Conservation (phyloP, 1,284 basidiomycete genomes). For the Athelia psychrophila region DNA sequence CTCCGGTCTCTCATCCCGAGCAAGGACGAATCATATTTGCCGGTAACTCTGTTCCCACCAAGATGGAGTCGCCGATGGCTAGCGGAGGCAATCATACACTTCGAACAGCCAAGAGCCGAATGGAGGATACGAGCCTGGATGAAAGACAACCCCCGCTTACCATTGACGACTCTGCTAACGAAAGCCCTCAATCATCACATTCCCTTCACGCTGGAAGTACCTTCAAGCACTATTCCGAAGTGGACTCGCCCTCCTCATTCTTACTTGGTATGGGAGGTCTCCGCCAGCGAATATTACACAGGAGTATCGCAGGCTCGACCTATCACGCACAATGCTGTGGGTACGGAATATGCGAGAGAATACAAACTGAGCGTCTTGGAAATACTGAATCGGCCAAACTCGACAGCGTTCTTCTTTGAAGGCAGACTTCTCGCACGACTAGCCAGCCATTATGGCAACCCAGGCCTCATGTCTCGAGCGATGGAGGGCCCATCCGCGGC, state of each 20-base stretch:
- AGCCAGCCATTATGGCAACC: background rate
- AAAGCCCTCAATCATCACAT: background rate
- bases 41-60: background rate
- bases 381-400: background rate
- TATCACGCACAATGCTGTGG: no score
- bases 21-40: no score
- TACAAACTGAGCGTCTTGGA: background rate
- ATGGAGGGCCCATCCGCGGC: background rate
- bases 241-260: background rate
- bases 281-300: background rate
- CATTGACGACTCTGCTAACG: background rate
- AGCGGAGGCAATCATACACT: no score
- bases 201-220: background rate
- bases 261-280: background rate
- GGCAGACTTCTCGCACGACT: background rate
- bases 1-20: background rate
- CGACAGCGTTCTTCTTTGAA: background rate
- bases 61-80: background rate
- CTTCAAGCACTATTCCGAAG: background rate
- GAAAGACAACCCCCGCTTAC: background rate
- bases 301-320: background rate
- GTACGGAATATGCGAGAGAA: background rate
- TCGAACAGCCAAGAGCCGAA: no score
- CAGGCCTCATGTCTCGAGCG: background rate
- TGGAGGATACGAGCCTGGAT: background rate